Evolutionary conservation across 192 early-diverging fungal species (phyloP).

Genomic region (Kickxella alabastrina): DNA sequence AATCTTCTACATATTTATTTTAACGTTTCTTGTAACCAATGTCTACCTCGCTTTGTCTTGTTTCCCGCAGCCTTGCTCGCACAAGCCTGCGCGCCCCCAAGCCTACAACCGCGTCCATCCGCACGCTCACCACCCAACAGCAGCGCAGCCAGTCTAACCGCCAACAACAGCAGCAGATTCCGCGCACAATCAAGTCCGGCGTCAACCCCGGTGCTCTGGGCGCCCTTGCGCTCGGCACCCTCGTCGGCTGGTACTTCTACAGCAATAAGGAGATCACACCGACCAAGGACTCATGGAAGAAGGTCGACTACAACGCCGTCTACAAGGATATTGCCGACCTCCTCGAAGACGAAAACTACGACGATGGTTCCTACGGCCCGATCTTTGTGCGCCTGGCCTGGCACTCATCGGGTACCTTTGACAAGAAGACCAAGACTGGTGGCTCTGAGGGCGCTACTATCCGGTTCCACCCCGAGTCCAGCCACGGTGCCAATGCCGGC

Average conservation of each 20-base stretch:
- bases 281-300: conserved; percentile 37
- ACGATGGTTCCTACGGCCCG: conserved; percentile 77
- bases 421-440: conserved; percentile 61
- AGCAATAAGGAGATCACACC: conserved; percentile 5
- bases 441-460: conserved; percentile 77
- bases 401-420: conserved; percentile 81
- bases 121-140: conserved; percentile 24
- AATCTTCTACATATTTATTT: conserved; percentile 3
- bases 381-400: conserved; percentile 80
- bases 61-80: conserved; percentile 11
- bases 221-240: conserved; percentile 48
- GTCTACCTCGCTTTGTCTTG: conserved; percentile 28
- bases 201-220: conserved; percentile 25
- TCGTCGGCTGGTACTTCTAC: conserved; percentile 54
- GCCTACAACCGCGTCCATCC: conserved; percentile 1
- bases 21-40: conserved; percentile 8
- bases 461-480: conserved; percentile 62
- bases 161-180: conserved; percentile 23
- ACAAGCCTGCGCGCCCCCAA: neutral
- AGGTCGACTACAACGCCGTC: conserved; percentile 67
- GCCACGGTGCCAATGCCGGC: conserved; percentile 73
- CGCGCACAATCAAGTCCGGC: conserved; percentile 28
- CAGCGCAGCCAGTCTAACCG: neutral
- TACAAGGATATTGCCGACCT: conserved; percentile 75
- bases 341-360: conserved; percentile 71